Evolutionary conservation across 306 rosid genomes (phyloP), one percentile per base, ranked within the genome.

Genomic region (Oxytropis ochrocephala): DNA sequence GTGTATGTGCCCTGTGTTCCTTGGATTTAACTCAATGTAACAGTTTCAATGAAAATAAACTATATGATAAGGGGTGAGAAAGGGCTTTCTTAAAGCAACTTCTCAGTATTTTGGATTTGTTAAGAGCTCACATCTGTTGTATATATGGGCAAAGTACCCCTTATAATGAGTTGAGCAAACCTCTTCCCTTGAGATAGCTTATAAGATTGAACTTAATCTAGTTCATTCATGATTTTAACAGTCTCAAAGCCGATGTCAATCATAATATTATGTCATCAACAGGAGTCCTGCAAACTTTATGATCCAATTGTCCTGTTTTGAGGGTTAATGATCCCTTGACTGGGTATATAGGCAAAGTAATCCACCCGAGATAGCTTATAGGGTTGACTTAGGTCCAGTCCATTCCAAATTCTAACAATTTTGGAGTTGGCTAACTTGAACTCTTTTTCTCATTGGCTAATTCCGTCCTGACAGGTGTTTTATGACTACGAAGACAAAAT

Each of bases 401-500:
- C 24, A 14, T 54, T 73, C 47, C 17, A 8, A 36, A 13, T 62
- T 50, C 17, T 11, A 62, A 11, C 49, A 64, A 54, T 61, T 71
- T 72, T 70, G n/a, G 73, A 39, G 16, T 65, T 67, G 35, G 69
- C 48, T 76, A 70, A 42, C 39, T 41, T 14, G 63, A 70, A 50
- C 72, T 67, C 44, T 38, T 8, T 38, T 38, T 5, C 1, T 7
- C 47, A 57, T 52, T 46, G 58, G 68, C 51, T 55, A 54, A 6
- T 73, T 75, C 30, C 69, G 30, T 79, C 67, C 56, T 27, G 72
- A 8, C 83, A 89, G 93, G 89, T 88, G 69, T 70, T 90, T 46
- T 90, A 86, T 72, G 93, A 86, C 77, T 86, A 69, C 5, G 89
- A 86, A 82, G 96, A 88, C 85, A 93, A 84, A 83, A 91, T 91